Conservation (phyloP, 305 asterid species). For the Fraxinus albicans region DNA sequence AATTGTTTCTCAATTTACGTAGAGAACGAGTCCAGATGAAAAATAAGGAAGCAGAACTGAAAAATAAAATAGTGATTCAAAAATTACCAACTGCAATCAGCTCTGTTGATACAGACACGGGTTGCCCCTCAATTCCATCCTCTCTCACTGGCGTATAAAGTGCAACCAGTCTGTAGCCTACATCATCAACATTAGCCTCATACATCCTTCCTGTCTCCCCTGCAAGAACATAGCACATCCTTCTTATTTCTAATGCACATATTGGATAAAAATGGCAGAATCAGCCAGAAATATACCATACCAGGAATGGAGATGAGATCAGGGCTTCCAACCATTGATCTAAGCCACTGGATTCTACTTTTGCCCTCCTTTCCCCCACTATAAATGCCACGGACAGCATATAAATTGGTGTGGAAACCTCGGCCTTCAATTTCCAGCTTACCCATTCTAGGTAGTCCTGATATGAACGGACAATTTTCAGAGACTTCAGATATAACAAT, state of each 20-base stretch:
- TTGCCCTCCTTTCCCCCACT: slow-evolving; percentile 98
- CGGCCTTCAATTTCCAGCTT: slow-evolving; percentile 99
- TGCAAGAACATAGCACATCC: slow-evolving; percentile 35
- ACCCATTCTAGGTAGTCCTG: slow-evolving; percentile 86
- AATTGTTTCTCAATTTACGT: background rate
- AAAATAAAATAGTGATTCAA: slow-evolving; percentile 8
- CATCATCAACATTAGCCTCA: slow-evolving; percentile 99
- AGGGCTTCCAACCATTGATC: slow-evolving; percentile 99
- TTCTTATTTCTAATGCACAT: background rate
- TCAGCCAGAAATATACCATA: slow-evolving; percentile 28
- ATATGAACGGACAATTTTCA: slow-evolving; percentile 20
- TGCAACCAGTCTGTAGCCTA: slow-evolving; percentile 93
- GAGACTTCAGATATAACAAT: slow-evolving; percentile 2
- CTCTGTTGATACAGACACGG: slow-evolving; percentile 94
- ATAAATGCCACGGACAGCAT: slow-evolving; percentile 81
- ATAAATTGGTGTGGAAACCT: slow-evolving; percentile 95
- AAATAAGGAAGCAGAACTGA: background rate
- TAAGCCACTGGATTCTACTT: slow-evolving; percentile 97
- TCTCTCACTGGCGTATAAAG: slow-evolving; percentile 92
- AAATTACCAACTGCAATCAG: slow-evolving; percentile 84
- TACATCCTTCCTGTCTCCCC: slow-evolving; percentile 99
- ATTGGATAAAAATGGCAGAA: slow-evolving; percentile 10
- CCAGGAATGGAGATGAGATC: slow-evolving; percentile 97
- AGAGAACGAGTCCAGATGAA: background rate
- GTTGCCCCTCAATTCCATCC: slow-evolving; percentile 94